These are phyloP conservation scores for Hysterium pulicare DNA, from an alignment of 2,329 filamentous ascomycete species.

Conservation along the genomic window DNA sequence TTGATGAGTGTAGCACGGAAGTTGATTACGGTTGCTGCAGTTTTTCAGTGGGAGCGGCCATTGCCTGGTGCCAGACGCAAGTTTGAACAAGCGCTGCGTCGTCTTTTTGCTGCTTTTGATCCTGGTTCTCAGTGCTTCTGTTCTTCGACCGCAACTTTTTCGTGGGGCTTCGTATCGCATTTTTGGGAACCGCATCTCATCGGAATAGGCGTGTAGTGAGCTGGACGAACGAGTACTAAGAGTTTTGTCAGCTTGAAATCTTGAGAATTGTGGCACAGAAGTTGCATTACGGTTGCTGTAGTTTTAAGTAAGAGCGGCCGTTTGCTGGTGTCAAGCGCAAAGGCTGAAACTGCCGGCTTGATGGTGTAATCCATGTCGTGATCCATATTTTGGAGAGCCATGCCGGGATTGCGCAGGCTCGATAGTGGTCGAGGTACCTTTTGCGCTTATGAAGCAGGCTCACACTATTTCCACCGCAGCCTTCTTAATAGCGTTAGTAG, in stretches of 20 bases:
- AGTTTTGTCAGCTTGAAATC: conserved; percentile 18
- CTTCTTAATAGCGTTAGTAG: too few species aligned
- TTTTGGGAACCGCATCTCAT: conserved; percentile 87
- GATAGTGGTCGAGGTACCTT: too few species aligned
- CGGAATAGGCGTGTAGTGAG: conserved; percentile 95
- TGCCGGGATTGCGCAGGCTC: conserved; percentile 10
- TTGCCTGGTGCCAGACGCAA: conserved; percentile 76
- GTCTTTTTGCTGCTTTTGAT: too few species aligned
- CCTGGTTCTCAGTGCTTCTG: too few species aligned
- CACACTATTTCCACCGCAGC: too few species aligned
- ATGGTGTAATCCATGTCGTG: conserved; percentile 75
- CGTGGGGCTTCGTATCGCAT: too few species aligned
- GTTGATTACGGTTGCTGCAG: conserved; percentile 77
- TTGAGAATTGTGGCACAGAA: conserved; percentile 11
- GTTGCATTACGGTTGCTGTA: conserved; percentile 77
- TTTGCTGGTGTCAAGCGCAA: conserved; percentile 76
- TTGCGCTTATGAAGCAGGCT: too few species aligned
- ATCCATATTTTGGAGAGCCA: conserved; percentile 35
- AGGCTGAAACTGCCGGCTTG: conserved; percentile 82
- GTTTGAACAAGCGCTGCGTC: too few species aligned
- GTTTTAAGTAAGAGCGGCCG: conserved; percentile 96
- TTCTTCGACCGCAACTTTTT: too few species aligned
- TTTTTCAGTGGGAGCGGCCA: conserved; percentile 97
- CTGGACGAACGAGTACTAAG: conserved; percentile 83
- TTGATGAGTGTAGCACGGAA: conserved; percentile 12